Percentiles rank a stretch among this genome's conserved stretches.
phyloP scores from a whole-genome alignment of 2,329 filamentous ascomycete species.

The Aspergillus hiratsukae region DNA sequence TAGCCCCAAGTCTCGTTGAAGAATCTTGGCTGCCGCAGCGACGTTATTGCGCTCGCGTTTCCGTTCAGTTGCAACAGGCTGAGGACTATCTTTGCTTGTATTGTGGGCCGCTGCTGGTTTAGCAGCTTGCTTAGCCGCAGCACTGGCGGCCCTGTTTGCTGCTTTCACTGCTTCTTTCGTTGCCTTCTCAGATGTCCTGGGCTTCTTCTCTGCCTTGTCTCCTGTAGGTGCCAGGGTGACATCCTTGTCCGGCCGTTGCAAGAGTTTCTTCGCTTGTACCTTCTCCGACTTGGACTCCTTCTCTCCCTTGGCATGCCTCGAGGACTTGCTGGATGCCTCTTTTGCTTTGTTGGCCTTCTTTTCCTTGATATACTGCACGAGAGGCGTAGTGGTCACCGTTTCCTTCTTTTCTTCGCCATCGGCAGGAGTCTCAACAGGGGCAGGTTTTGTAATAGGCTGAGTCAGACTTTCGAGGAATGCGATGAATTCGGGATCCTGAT shows the following conservation, averaged over 20 bases:
- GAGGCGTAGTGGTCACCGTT: slow-evolving; percentile 74
- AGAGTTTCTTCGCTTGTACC: slow-evolving; percentile 39
- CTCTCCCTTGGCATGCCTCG: slow-evolving; percentile 38
- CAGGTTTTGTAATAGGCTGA: slow-evolving; percentile 60
- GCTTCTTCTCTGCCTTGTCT: slow-evolving; percentile 38
- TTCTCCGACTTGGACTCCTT: slow-evolving; percentile 40
- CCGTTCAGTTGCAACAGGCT: slow-evolving; percentile 38
- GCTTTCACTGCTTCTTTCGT: slow-evolving; percentile 60
- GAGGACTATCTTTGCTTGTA: slow-evolving; percentile 22
- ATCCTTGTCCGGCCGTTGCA: slow-evolving; percentile 37
- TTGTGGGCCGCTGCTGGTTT: slow-evolving; percentile 28
- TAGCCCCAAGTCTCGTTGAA: slow-evolving; percentile 60
- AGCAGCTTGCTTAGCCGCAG: slow-evolving; percentile 32
- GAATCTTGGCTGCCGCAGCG: slow-evolving; percentile 53
- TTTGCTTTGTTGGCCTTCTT: slow-evolving; percentile 80
- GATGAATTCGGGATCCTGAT: slow-evolving; percentile 94
- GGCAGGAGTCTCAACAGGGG: slow-evolving; percentile 47
- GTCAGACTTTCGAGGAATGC: slow-evolving; percentile 84
- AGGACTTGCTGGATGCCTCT: slow-evolving; percentile 44
- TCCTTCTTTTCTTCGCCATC: slow-evolving; percentile 50
- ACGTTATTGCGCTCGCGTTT: slow-evolving; percentile 52
- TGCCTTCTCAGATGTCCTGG: slow-evolving; percentile 49
- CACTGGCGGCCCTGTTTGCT: slow-evolving; percentile 39
- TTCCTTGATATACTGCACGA: slow-evolving; percentile 85
- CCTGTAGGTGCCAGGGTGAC: slow-evolving; percentile 17